Conservation (phyloP, 495 filamentous ascomycete species). For the Parathielavia hyrcaniae region DNA sequence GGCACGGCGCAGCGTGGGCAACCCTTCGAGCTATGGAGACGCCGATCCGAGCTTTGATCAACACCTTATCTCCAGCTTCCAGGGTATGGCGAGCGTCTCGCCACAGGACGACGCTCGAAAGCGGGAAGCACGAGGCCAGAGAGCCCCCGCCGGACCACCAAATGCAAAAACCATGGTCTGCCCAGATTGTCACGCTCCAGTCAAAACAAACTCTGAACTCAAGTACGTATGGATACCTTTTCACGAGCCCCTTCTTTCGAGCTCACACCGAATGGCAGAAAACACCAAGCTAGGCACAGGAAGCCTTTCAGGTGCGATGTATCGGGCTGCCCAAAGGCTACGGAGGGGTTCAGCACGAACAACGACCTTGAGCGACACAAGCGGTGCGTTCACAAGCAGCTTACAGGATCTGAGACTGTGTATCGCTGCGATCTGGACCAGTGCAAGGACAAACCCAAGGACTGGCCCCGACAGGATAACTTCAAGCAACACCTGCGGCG, state of each 20-base stretch:
- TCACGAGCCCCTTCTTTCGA: not conserved
- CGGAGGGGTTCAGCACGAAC: slow-evolving; percentile 67
- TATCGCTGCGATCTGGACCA: slow-evolving; percentile 60
- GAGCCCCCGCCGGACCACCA: slow-evolving; percentile 11
- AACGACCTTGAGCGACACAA: slow-evolving; percentile 76
- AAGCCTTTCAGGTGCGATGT: slow-evolving; percentile 66
- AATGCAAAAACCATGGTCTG: slow-evolving; percentile 27
- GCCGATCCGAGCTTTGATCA: slow-evolving; percentile 35
- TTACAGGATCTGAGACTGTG: slow-evolving; percentile 49
- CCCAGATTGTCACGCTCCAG: slow-evolving; percentile 27
- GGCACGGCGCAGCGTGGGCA: slow-evolving; percentile 36
- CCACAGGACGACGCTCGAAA: not conserved
- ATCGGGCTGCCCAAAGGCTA: slow-evolving; percentile 49
- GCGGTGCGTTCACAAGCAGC: slow-evolving; percentile 62
- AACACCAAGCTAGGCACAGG: slow-evolving; percentile 71
- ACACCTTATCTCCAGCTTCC: slow-evolving; percentile 32
- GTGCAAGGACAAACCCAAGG: slow-evolving; percentile 65
- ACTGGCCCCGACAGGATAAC: slow-evolving; percentile 86
- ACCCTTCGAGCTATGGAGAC: slow-evolving; percentile 44
- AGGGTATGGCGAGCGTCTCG: slow-evolving; percentile 13
- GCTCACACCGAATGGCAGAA: slow-evolving; percentile 47
- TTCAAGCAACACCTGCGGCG: slow-evolving; percentile 78
- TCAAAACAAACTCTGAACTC: slow-evolving; percentile 48
- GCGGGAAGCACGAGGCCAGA: slow-evolving; percentile 10
- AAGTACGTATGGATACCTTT: slow-evolving; percentile 29